These are phyloP conservation scores for Lecanicillium sp. DNA, from an alignment of 2,329 filamentous ascomycete genomes.

Conservation along the genomic window DNA sequence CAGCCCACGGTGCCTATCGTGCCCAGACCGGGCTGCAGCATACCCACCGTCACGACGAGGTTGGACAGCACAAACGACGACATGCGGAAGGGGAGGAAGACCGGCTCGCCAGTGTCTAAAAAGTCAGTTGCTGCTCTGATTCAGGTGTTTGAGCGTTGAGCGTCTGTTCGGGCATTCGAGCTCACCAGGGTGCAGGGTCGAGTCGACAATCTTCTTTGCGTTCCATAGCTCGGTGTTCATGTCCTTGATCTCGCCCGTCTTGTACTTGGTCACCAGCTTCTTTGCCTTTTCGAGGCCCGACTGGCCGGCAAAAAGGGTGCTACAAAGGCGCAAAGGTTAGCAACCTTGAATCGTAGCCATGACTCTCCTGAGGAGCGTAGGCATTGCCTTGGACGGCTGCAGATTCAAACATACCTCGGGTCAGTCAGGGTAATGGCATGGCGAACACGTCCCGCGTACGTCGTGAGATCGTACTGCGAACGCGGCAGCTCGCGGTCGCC, in stretches of 20 bases:
- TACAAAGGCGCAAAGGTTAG: constrained; percentile 33
- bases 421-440: constrained; percentile 88
- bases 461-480: constrained; percentile 86
- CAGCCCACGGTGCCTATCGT: constrained; percentile 83
- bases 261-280: constrained; percentile 73
- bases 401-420: constrained; percentile 67
- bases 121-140: not conserved
- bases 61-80: constrained; percentile 92
- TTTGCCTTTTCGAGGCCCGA: constrained; percentile 82
- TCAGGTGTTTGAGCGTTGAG: constrained; percentile 14
- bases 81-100: constrained; percentile 96
- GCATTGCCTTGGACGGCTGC: not conserved
- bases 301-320: constrained; percentile 76
- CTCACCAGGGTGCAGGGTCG: constrained; percentile 88
- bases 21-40: constrained; percentile 84
- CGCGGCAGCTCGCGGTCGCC: constrained; percentile 75
- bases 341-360: no score
- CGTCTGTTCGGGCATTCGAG: not conserved
- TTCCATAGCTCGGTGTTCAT: constrained; percentile 92
- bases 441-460: constrained; percentile 90
- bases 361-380: no score
- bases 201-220: constrained; percentile 96
- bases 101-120: constrained; percentile 82
- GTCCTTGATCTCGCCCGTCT: constrained; percentile 67
- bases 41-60: constrained; percentile 88